Evolutionary conservation across 805 yeast genomes (phyloP), one percentile per base, ranked within the genome.

Genomic region (Spathaspora hagerdaliae): DNA sequence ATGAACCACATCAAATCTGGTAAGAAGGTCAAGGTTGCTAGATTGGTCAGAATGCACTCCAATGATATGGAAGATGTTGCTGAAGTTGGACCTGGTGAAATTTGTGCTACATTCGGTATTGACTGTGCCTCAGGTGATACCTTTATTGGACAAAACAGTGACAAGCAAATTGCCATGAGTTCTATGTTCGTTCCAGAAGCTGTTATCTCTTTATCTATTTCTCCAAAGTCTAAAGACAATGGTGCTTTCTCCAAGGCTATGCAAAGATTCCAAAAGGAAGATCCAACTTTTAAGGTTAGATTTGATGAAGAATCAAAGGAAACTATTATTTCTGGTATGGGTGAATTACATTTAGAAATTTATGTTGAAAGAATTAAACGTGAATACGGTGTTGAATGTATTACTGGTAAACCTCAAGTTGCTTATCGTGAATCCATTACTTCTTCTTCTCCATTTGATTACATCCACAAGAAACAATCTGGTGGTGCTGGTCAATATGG

Each of bases 401-500:
- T 81, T 34, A 92, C 97, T 48, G 99, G 99, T 65, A 85, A 86
- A 69, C 99, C 99, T 40, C 96, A 91, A 75, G 99, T 94, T 36
- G 89, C 99, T 13, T 94, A 94, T 73, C 83, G 99, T 69, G 99
- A 94, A 72, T 85, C 98, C 36, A 82, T 92, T 53, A 73, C 86
- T 33, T 64, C 77, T 2, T 73, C 87, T 36, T 77, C 92, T 29
- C 75, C 81, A 11, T 92, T 94, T 61, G 98, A 94, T 65, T 89
- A 85, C 72, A 85, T 96, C 27, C 98, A 92, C 76, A 94, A 94
- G 79, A 92, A 90, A 65, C 99, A 94, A 75, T 80, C 92, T 61
- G 99, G 99, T 69, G 99, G 99, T 80, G 96, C 98, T 54, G 99
- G 99, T 72, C 99, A 94, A 76, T 94, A 83, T 64, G 99, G 96